Conservation (phyloP, 768 basidiomycete species). For the Chlorophyllum brunneum region DNA sequence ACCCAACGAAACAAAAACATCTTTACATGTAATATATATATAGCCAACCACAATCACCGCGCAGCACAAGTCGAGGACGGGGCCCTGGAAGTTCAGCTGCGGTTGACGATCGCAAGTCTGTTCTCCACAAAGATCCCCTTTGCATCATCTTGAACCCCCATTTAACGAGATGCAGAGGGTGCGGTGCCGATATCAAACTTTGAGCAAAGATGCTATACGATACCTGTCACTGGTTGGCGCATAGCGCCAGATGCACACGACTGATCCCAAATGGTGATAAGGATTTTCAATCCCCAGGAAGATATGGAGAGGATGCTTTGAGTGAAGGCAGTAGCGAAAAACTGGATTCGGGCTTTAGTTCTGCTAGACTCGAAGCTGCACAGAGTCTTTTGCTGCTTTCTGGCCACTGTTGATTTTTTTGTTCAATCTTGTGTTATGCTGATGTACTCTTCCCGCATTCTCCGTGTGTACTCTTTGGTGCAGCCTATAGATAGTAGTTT, state of each 20-base stretch:
- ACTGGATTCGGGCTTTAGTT: no score
- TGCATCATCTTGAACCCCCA: constrained; percentile 47
- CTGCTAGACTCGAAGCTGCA: no score
- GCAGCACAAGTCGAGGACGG: not conserved
- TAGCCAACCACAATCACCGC: not conserved
- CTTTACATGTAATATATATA: no score
- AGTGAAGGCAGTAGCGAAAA: not conserved
- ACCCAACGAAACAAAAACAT: no score
- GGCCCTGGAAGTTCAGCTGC: not conserved
- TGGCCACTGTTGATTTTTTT: no score
- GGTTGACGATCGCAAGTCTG: not conserved
- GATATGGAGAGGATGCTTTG: not conserved
- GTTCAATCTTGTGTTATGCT: no score
- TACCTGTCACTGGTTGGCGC: constrained; percentile 63
- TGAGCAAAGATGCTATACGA: constrained; percentile 66
- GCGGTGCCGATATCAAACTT: constrained; percentile 56
- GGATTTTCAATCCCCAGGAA: not conserved
- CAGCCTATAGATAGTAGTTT: no score
- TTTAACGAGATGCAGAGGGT: constrained; percentile 52
- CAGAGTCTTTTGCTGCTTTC: no score
- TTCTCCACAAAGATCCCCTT: no score
- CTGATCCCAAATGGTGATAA: not conserved
- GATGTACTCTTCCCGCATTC: no score
- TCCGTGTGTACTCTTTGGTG: no score
- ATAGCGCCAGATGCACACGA: constrained; percentile 47